Evolutionary conservation across 164 flowering plant genomes (phyloP).

Genomic region (Macadamia integrifolia): DNA sequence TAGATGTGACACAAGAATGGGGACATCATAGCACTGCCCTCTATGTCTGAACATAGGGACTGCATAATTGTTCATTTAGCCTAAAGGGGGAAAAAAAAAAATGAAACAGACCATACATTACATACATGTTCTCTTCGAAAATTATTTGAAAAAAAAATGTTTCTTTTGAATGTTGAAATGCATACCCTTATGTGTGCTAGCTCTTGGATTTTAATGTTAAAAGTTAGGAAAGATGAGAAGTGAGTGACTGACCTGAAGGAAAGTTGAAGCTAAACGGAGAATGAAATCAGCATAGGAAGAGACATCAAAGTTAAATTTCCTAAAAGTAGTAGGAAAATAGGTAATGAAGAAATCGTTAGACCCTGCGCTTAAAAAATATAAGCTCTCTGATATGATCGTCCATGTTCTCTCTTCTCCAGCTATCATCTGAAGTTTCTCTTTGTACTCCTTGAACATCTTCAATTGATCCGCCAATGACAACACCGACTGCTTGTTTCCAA

Average conservation of each 20-base stretch:
- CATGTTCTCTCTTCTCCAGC: slow-evolving; percentile 28
- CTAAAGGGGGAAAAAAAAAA: too few relatives aligned
- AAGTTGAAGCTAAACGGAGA: slow-evolving; percentile 17
- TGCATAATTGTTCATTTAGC: too few relatives aligned
- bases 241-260: slow-evolving; percentile 18
- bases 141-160: too few relatives aligned
- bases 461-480: slow-evolving; percentile 36
- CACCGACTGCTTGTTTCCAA: neutral
- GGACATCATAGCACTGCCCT: too few relatives aligned
- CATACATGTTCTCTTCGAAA: too few relatives aligned
- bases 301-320: slow-evolving; percentile 15
- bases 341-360: slow-evolving; percentile 39
- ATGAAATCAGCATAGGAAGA: slow-evolving; percentile 27
- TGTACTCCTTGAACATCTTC: slow-evolving; percentile 28
- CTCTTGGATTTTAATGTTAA: too few relatives aligned
- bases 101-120: too few relatives aligned
- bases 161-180: too few relatives aligned
- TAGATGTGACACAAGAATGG: too few relatives aligned
- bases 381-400: slow-evolving; percentile 17
- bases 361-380: slow-evolving; percentile 24
- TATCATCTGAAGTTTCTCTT: slow-evolving; percentile 11
- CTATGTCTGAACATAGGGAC: too few relatives aligned
- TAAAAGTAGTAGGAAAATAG: slow-evolving; percentile 15
- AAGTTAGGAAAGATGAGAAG: too few relatives aligned
- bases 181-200: too few relatives aligned